These are phyloP conservation scores for Elasticomyces elasticus DNA, from an alignment of 495 filamentous ascomycete genomes.

Conservation along the genomic window DNA sequence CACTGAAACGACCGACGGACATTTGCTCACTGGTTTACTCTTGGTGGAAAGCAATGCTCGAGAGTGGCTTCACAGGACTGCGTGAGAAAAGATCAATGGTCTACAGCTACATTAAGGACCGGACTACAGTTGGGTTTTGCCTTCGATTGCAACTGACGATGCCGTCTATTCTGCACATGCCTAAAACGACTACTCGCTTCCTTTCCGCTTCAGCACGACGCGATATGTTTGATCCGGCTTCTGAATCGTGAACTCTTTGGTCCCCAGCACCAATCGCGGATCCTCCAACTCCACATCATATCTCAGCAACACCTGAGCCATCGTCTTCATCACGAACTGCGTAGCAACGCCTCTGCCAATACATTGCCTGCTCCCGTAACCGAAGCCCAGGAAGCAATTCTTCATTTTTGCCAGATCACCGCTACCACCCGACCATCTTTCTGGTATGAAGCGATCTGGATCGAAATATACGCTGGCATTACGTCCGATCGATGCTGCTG, in stretches of 20 bases:
- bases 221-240: slow-evolving; percentile 20
- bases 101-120: neutral
- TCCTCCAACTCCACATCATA: slow-evolving; percentile 20
- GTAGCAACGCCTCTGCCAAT: slow-evolving; percentile 20
- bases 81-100: too few species aligned
- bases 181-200: neutral
- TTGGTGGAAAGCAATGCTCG: too few species aligned
- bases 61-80: too few species aligned
- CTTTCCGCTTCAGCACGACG: slow-evolving; percentile 8
- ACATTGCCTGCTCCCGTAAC: slow-evolving; percentile 18
- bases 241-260: slow-evolving; percentile 22
- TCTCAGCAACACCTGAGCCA: slow-evolving; percentile 14
- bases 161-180: too few species aligned
- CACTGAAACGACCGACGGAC: too few species aligned
- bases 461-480: slow-evolving; percentile 14
- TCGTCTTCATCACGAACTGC: slow-evolving; percentile 21
- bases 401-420: slow-evolving; percentile 19
- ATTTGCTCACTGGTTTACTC: too few species aligned
- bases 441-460: slow-evolving; percentile 9
- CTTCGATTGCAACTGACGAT: too few species aligned
- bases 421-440: slow-evolving; percentile 8
- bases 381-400: slow-evolving; percentile 22
- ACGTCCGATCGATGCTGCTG: slow-evolving; percentile 16
- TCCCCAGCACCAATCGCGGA: slow-evolving; percentile 10
- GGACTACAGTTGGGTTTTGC: neutral